Evolutionary conservation across 202 grass and related monocot species (phyloP).

Genomic region (Dendrocalamus latiflorus): DNA sequence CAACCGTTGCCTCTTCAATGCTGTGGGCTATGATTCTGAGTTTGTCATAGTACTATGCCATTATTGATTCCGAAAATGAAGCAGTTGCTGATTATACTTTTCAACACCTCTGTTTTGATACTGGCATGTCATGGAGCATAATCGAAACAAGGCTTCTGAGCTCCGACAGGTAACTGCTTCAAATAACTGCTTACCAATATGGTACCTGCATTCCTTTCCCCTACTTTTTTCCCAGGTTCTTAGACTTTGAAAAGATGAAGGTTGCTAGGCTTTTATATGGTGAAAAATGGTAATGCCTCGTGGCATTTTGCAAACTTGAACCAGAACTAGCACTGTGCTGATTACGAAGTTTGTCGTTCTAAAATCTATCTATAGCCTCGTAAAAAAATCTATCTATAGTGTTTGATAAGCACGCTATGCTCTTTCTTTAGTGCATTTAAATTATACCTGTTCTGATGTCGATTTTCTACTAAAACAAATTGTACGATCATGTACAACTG

Average conservation of each 20-base stretch:
- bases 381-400: not conserved
- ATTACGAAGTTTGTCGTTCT: not conserved
- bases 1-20: slow-evolving; percentile 98
- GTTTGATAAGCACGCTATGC: not conserved
- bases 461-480: not conserved
- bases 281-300: not conserved
- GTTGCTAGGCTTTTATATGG: not conserved
- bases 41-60: not conserved
- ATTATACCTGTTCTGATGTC: not conserved
- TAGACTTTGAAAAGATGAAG: not conserved
- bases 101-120: not conserved
- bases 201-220: not conserved
- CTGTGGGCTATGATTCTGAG: slow-evolving; percentile 58
- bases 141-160: slow-evolving; percentile 63
- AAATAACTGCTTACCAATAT: not conserved
- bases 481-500: not conserved
- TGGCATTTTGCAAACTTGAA: not conserved
- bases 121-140: slow-evolving; percentile 88
- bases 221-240: not conserved
- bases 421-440: not conserved
- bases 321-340: not conserved
- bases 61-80: not conserved
- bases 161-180: slow-evolving; percentile 67
- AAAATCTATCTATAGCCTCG: not conserved
- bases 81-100: not conserved